These are phyloP conservation scores for Salix arbutifolia DNA, from an alignment of 345 rosid species.

Conservation along the genomic window DNA sequence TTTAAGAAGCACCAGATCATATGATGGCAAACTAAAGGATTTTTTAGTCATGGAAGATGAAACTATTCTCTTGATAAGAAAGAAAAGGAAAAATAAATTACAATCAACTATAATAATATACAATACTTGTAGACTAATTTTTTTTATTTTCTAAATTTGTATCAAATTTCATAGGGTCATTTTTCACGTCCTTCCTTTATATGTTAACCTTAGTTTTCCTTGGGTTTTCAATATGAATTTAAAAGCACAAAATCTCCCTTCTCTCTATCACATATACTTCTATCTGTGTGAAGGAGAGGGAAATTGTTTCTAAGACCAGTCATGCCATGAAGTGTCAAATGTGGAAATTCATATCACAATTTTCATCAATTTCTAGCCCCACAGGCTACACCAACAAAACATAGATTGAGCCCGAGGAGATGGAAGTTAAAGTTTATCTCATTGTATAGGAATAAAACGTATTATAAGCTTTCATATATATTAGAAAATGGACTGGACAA, in stretches of 20 bases:
- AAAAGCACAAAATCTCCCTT: background rate
- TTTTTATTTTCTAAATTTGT: background rate
- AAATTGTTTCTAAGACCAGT: background rate
- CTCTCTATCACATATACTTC: background rate
- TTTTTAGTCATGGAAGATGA: background rate
- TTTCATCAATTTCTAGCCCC: background rate
- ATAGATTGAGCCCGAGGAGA: background rate
- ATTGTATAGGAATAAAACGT: background rate
- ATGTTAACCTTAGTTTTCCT: background rate
- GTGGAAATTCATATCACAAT: background rate
- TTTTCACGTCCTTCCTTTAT: background rate
- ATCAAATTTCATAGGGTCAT: background rate
- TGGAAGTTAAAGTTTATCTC: background rate
- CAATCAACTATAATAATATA: background rate
- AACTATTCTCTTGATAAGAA: background rate
- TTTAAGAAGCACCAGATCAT: background rate
- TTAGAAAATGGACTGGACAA: background rate
- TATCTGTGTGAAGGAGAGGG: background rate
- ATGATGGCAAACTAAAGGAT: background rate
- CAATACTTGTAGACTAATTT: background rate
- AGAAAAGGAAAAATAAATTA: background rate
- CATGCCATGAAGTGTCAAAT: background rate
- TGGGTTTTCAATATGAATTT: background rate
- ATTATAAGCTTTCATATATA: conserved; percentile 2
- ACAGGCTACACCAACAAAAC: background rate